Evolutionary conservation across 139 green algal species (phyloP).

Genomic region (Protoeuglena noctilucae): DNA sequence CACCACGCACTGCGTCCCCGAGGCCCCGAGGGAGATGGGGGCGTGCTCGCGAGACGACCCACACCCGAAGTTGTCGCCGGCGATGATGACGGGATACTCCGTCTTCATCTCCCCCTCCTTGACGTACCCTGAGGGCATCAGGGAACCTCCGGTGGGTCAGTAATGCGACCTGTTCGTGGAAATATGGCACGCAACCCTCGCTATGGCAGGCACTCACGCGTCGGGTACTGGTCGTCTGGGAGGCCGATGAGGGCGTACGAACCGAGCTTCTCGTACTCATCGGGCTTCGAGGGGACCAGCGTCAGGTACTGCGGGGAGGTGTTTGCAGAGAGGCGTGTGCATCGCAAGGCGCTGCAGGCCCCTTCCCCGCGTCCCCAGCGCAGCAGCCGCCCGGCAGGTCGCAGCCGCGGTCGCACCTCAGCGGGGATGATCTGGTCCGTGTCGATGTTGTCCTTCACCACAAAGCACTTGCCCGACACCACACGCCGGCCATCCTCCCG

Average conservation of each 20-base stretch:
- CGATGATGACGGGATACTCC: constrained; percentile 78
- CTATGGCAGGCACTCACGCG: too few relatives aligned
- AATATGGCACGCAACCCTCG: constrained; percentile 5
- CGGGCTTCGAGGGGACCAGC: constrained; percentile 82
- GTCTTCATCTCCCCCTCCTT: constrained; percentile 74
- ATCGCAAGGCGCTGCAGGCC: too few relatives aligned
- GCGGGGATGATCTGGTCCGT: constrained; percentile 94
- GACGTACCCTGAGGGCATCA: constrained; percentile 26
- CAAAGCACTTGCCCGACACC: constrained; percentile 35
- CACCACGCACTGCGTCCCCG: constrained; percentile 51
- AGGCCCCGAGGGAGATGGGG: constrained; percentile 70
- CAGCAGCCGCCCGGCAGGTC: too few relatives aligned
- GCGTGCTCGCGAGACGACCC: constrained; percentile 83
- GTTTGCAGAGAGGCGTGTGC: not conserved
- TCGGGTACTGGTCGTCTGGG: constrained; percentile 54
- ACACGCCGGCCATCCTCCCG: constrained; percentile 13
- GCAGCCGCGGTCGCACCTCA: too few relatives aligned
- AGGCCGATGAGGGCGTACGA: constrained; percentile 81
- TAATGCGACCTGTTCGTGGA: not conserved
- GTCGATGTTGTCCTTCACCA: constrained; percentile 75
- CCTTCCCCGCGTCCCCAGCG: too few relatives aligned
- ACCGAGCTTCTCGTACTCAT: constrained; percentile 93
- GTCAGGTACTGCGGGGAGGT: constrained; percentile 73
- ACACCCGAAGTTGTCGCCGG: constrained; percentile 85
- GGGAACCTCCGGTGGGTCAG: not conserved